A percentile compares a stretch with the other conserved stretches of the same genome.
Conservation (phyloP, 2,329 filamentous ascomycete species). For the Penicillium sp. region DNA sequence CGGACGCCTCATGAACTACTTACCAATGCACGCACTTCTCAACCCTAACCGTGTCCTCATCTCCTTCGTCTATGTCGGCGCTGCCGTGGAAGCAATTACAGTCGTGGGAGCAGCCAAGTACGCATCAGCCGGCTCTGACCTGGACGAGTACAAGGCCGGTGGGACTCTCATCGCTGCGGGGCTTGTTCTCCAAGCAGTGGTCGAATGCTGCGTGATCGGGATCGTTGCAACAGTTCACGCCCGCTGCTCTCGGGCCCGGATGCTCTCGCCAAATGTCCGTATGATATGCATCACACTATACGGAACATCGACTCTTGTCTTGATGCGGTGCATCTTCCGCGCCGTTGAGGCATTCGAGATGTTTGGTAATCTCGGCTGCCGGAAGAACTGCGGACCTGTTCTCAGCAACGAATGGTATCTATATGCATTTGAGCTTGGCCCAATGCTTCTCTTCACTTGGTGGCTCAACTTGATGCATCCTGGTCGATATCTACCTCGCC, state of each 20-base stretch:
- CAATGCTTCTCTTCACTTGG: constrained; percentile 30
- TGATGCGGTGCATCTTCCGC: constrained; percentile 33
- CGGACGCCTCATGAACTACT: constrained; percentile 32
- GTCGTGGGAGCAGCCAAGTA: constrained; percentile 25
- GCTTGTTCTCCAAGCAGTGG: constrained; percentile 26
- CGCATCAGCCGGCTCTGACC: constrained; percentile 16
- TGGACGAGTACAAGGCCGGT: constrained; percentile 17
- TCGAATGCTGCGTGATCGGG: constrained; percentile 25
- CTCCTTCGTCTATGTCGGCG: constrained; percentile 32
- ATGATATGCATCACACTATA: constrained; percentile 30
- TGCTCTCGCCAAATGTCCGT: constrained; percentile 24
- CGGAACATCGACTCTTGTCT: constrained; percentile 28
- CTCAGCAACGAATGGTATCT: constrained; percentile 32
- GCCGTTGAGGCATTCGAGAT: constrained; percentile 28
- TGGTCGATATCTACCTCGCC: constrained; percentile 25
- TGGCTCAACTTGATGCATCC: constrained; percentile 34
- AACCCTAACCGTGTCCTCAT: constrained; percentile 30
- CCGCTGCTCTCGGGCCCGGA: constrained; percentile 20
- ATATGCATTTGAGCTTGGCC: constrained; percentile 31
- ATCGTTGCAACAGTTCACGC: constrained; percentile 23
- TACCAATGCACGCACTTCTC: constrained; percentile 33
- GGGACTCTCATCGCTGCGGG: constrained; percentile 22
- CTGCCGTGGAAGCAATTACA: constrained; percentile 28
- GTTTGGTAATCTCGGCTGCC: constrained; percentile 17
- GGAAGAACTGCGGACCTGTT: constrained; percentile 20